Conservation (phyloP, 257 asterid genomes). For the Lavandula angustifolia region DNA sequence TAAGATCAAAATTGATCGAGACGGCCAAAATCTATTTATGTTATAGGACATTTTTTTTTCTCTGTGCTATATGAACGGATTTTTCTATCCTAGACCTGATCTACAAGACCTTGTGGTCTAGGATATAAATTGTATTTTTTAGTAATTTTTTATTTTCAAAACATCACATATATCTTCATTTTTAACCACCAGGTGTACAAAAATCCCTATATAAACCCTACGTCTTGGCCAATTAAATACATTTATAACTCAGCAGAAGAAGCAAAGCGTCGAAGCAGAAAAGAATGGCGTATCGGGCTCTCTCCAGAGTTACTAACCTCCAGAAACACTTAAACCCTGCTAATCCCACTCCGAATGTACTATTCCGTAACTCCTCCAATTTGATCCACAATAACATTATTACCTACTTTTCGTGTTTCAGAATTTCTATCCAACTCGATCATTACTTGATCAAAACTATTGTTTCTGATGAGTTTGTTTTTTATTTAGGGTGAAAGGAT, state of each 20-base stretch:
- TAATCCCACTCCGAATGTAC: constrained; percentile 40
- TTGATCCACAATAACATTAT: neutral
- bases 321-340: constrained; percentile 48
- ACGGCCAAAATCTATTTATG: no score
- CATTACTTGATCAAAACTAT: neutral
- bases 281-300: constrained; percentile 54
- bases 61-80: no score
- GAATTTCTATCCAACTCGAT: neutral
- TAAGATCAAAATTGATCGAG: no score
- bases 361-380: neutral
- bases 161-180: no score
- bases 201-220: no score
- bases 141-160: no score
- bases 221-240: neutral
- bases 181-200: no score
- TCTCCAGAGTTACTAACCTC: constrained; percentile 48
- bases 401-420: constrained; percentile 11
- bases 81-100: no score
- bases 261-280: neutral
- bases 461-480: constrained; percentile 6
- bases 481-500: constrained; percentile 39
- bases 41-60: no score
- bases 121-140: no score
- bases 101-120: no score
- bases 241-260: neutral